Base-by-base conservation (phyloP, 148 eudicot genomes). In the Vaccinium vitisidaea region DNA sequence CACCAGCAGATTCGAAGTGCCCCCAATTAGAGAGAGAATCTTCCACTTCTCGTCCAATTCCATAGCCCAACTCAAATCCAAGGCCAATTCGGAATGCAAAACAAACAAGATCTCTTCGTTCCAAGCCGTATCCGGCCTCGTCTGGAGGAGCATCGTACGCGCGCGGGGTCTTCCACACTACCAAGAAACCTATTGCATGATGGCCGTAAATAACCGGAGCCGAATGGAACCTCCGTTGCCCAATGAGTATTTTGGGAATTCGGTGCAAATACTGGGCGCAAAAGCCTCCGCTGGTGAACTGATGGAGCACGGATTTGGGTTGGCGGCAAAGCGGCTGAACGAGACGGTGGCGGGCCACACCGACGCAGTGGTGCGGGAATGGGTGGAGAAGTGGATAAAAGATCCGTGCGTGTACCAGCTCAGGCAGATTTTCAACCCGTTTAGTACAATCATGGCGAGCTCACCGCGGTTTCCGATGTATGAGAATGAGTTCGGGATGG, bases 401-500 rank as follows among this genome's bases (percentile, higher is more conserved):
- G 50, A n/a, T 25, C 84, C 69, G 15, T 25, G 56, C 3, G 53
- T 87, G 54, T 75, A 75, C n/a, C 84, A 84, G 14, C 56, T 53
- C 1, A 53, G 73, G 4, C 77, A 71, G 30, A 39, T 75, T 77
- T 84, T 61, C 65, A 82, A 84, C 82, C 82, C 79, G 0, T 75
- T 46, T 3, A 63, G 79, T 56, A 39, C 77, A 7, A 13, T 74
- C 56, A 43, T 87, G 69, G 84, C 79, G 23, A 84, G 86, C 43
- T 87, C 89, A 6, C 89, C 89, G 2, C 80, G 88, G 49, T 87
- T 84, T 25, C 84, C 77, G 16, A 67, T 87, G 86, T 87, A 80
- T 23, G 84, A 81, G 30, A 81, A 78, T 25, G 86, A 84, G 43
- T 87, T 80, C 1, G 88, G 88, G 30, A 23, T 87, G 46, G 88